A percentile compares a stretch with the other conserved stretches of the same genome.
phyloP scores from a whole-genome alignment of 805 yeast genomes.

The Yarrowia sp. region DNA sequence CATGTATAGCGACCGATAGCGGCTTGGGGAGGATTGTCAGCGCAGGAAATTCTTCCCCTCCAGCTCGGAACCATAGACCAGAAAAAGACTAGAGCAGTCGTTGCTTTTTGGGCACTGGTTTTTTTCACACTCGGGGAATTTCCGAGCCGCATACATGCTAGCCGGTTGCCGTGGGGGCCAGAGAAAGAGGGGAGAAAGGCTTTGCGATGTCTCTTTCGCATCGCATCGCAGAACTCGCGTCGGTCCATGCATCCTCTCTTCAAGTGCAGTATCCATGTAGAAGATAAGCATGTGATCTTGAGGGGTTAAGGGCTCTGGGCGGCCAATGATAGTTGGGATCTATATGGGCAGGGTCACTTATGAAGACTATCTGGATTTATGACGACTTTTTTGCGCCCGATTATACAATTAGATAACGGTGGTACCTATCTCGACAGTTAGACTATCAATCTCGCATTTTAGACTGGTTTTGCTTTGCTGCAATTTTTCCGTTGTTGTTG shows the following conservation, averaged over 20 bases:
- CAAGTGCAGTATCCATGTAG: slow-evolving; percentile 16
- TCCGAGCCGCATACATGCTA: slow-evolving; percentile 12
- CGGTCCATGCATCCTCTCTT: neutral
- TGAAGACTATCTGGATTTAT: too few relatives aligned
- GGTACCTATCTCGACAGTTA: too few relatives aligned
- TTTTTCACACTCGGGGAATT: neutral
- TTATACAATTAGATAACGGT: too few relatives aligned
- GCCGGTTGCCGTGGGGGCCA: slow-evolving; percentile 1
- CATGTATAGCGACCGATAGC: neutral
- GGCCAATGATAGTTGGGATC: too few relatives aligned
- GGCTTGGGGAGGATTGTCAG: too few relatives aligned
- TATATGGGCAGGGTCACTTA: too few relatives aligned
- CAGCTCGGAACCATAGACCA: neutral
- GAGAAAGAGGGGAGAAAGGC: neutral
- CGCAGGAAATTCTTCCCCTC: neutral
- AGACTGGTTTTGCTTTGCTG: neutral
- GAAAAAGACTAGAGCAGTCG: neutral
- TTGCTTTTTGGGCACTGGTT: neutral
- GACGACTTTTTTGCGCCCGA: too few relatives aligned
- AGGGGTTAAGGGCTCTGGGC: too few relatives aligned
- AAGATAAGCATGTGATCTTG: neutral
- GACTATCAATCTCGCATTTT: too few relatives aligned
- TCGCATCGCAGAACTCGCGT: neutral
- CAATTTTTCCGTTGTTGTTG: neutral
- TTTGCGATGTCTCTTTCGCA: neutral